phyloP scores from a whole-genome alignment of 345 rosid genomes.

The Aurinia saxatilis region DNA sequence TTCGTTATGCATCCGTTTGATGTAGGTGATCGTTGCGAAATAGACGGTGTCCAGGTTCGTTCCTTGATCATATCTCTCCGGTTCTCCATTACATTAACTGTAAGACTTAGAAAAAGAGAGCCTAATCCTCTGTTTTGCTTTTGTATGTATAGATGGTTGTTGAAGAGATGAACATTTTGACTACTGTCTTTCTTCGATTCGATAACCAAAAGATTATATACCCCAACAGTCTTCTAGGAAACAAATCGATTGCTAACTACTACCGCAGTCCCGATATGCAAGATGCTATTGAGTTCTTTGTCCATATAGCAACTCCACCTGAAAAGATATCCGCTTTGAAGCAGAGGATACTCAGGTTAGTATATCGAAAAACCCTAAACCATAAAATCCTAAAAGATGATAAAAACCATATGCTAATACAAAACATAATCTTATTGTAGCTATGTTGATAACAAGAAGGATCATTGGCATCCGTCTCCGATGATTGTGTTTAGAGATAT shows the following conservation, averaged over 20 bases:
- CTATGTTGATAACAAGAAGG: slow-evolving; percentile 60
- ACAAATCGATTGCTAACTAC: slow-evolving; percentile 61
- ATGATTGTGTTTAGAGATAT: slow-evolving; percentile 53
- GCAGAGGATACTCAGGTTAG: slow-evolving; percentile 56
- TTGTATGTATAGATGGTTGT: slow-evolving; percentile 54
- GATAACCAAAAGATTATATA: slow-evolving; percentile 70
- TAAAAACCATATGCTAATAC: neutral
- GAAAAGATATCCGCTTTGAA: slow-evolving; percentile 60
- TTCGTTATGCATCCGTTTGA: slow-evolving; percentile 89
- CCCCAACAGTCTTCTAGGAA: slow-evolving; percentile 66
- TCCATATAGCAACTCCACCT: slow-evolving; percentile 66
- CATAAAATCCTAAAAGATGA: neutral
- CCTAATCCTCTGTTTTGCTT: slow-evolving; percentile 6
- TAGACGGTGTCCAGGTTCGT: slow-evolving; percentile 69
- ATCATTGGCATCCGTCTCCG: slow-evolving; percentile 66
- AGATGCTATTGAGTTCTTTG: slow-evolving; percentile 63
- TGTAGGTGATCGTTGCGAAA: slow-evolving; percentile 83
- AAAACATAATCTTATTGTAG: slow-evolving; percentile 22
- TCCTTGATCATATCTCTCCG: neutral
- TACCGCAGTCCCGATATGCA: slow-evolving; percentile 96
- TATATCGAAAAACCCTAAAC: neutral
- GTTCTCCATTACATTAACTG: neutral
- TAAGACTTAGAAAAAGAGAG: neutral
- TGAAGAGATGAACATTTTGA: slow-evolving; percentile 95
- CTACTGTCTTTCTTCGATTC: slow-evolving; percentile 68